Evolutionary conservation across 805 yeast species (phyloP), one percentile per base, ranked within the genome.

Genomic region (Lipomyces anomalus): DNA sequence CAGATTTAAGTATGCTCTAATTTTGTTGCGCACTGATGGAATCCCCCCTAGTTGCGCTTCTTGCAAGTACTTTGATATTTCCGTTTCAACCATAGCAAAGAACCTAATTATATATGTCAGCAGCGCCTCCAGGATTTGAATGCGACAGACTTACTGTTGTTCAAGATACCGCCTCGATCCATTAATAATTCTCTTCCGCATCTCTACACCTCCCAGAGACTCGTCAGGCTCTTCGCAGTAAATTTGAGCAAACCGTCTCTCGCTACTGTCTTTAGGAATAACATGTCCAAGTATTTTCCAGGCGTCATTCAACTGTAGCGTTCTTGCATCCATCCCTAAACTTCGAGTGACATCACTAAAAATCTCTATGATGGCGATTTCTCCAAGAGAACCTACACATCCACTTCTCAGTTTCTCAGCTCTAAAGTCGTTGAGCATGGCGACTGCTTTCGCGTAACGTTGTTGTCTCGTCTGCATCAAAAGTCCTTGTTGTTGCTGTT

Each of bases 1-100:
- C 66, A 59, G 65, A 57, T 48, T 78, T 72, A 58, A 77, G 63
- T 59, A 84, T 74, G 82, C 78, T 48, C 75, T 74, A 26, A 89
- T 76, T 59, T 84, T 89, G 62, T 80, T 82, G 36, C 80, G 68
- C 52, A 80, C 80, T 1, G 85, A 78, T 11, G 94, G 86, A 20
- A 77, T 69, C 38, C 89, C 94, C 48, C 80, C 80, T 20, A 75
- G 66, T 33, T 64, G 72, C 16, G 75, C 74, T 35, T 70, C 75
- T 38, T 57, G 66, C 16, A 68, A 71, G 52, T 57, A 75, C 73
- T 50, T 72, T 61, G 65, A 79, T 79, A 53, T 84, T 66, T 68
- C 70, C 37, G 74, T 77, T 57, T 84, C 86, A 50, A 88, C 76
- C 61, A 81, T 79, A 36, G 76, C 81, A 58, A 76, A 75, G 65